phyloP scores from a whole-genome alignment of 2,329 filamentous ascomycete genomes.

The Drechslera avenae region DNA sequence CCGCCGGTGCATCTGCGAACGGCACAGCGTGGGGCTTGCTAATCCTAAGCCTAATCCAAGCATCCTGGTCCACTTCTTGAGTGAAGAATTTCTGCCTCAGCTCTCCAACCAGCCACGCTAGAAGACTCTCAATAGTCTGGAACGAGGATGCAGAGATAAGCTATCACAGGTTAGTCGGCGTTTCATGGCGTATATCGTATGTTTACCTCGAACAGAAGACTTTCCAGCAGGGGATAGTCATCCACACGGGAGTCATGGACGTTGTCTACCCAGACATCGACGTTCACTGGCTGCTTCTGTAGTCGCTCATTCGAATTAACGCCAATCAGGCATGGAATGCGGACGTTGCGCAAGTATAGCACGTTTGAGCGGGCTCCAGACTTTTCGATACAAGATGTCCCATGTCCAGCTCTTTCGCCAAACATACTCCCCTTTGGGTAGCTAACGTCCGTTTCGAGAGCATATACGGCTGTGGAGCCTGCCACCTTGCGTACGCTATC shows the following conservation, averaged over 20 bases:
- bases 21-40: slow-evolving; percentile 77
- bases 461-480: slow-evolving; percentile 35
- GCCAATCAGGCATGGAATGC: slow-evolving; percentile 71
- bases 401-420: slow-evolving; percentile 64
- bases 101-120: slow-evolving; percentile 48
- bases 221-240: slow-evolving; percentile 62
- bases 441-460: slow-evolving; percentile 59
- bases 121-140: slow-evolving; percentile 55
- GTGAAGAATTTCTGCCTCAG: slow-evolving; percentile 49
- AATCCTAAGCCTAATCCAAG: slow-evolving; percentile 65
- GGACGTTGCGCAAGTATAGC: slow-evolving; percentile 62
- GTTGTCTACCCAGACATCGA: slow-evolving; percentile 66
- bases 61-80: slow-evolving; percentile 42
- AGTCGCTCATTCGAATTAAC: slow-evolving; percentile 73
- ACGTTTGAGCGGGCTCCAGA: slow-evolving; percentile 28
- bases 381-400: slow-evolving; percentile 35
- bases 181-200: background rate
- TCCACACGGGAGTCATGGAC: slow-evolving; percentile 53
- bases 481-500: slow-evolving; percentile 29
- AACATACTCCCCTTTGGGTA: slow-evolving; percentile 73
- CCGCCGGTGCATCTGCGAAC: slow-evolving; percentile 71
- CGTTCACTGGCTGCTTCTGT: slow-evolving; percentile 68
- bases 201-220: slow-evolving; percentile 65
- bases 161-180: slow-evolving; percentile 35
- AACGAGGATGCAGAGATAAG: slow-evolving; percentile 51